phyloP scores from a whole-genome alignment of 2,329 filamentous ascomycete species.

The Aspergillus sp. region DNA sequence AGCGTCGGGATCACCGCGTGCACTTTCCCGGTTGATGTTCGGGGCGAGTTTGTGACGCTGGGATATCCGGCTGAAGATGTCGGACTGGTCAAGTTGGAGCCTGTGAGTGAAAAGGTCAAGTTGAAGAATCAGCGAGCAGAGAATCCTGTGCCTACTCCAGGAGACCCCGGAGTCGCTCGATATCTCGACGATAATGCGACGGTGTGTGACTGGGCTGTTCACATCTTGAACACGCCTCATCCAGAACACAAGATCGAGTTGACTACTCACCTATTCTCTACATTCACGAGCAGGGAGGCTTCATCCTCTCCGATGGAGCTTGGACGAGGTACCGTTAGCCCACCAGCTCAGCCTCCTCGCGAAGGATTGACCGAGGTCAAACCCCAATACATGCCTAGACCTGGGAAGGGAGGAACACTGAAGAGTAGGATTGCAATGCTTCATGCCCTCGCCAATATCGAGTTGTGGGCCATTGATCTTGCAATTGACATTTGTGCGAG shows the following conservation, averaged over 20 bases:
- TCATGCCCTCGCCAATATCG: slow-evolving; percentile 46
- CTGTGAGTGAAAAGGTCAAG: slow-evolving; percentile 44
- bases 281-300: slow-evolving; percentile 36
- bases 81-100: slow-evolving; percentile 29
- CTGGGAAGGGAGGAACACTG: slow-evolving; percentile 38
- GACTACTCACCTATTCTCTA: slow-evolving; percentile 39
- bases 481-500: slow-evolving; percentile 46
- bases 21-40: slow-evolving; percentile 40
- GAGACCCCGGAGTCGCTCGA: no score
- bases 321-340: slow-evolving; percentile 30
- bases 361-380: slow-evolving; percentile 36
- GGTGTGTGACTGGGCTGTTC: slow-evolving; percentile 45
- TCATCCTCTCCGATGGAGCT: slow-evolving; percentile 39
- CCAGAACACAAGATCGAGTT: slow-evolving; percentile 46
- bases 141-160: slow-evolving; percentile 7
- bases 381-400: slow-evolving; percentile 37
- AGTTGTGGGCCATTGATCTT: slow-evolving; percentile 46
- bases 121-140: slow-evolving; percentile 38
- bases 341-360: slow-evolving; percentile 39
- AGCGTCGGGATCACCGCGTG: slow-evolving; percentile 45
- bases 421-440: slow-evolving; percentile 45
- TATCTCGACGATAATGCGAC: slow-evolving; percentile 40
- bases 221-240: slow-evolving; percentile 42
- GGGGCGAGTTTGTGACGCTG: slow-evolving; percentile 31
- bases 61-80: slow-evolving; percentile 24